Evolutionary conservation across 345 rosid genomes (phyloP), one percentile per base, ranked within the genome.

Genomic region (Sisymbrium irio): DNA sequence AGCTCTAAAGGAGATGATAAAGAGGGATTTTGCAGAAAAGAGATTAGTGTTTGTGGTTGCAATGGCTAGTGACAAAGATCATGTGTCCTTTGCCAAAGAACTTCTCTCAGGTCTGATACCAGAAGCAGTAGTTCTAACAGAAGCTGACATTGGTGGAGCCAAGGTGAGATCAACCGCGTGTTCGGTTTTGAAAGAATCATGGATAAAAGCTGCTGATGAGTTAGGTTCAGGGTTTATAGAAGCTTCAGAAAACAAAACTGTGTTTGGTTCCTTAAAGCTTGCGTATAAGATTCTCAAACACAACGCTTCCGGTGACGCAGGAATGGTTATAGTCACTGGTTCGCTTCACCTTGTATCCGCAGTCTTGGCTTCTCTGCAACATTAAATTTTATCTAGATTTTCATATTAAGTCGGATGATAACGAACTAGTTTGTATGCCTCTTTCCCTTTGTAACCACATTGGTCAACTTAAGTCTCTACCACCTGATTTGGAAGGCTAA

Each of bases 21-120:
- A 61, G 41, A 83, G 79, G 79, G 72, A 78, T 10, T 87, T 85
- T 80, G 87, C 92, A 13, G 79, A 73, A 36, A 80, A 89, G 39
- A 71, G 44, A 20, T 45, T 91, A 79, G 89, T 82, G 27, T 74
- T 86, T 40, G 85, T 93, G 41, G 87, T 89, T 33, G 89, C 97
- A 53, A 93, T 93, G 98, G 96, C 97, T 56, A 82, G 70, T 39
- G 98, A 94, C 78, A 91, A 91, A 76, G 94, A 91, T 80, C 97
- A 89, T 78, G 59, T 82, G 13, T 88, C 84, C 32, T 94, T 94
- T 77, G 96, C 96, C 36, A 86, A 70, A 77, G 51, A 46, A n/a
- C 79, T 94, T 69, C 86, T 94, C 40, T 82, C 87, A 8, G 94
- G 50, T 65, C 40, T 68, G 41, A 80, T 67, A 69, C 46, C 89